phyloP scores from a whole-genome alignment of 2,329 filamentous ascomycete species.

The Penicillium expansum region DNA sequence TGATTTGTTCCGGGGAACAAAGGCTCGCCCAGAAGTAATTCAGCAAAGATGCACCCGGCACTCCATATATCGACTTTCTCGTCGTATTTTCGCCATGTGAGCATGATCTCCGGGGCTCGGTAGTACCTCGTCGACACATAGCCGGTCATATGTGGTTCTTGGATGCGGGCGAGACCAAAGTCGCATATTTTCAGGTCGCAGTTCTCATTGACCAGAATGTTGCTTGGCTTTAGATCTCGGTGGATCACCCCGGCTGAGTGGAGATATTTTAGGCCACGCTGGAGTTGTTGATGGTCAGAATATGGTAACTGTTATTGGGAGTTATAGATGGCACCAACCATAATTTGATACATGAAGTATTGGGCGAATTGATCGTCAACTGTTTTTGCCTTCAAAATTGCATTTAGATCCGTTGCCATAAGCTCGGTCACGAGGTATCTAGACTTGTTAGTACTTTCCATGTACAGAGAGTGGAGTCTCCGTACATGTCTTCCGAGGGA shows the following conservation, averaged over 20 bases:
- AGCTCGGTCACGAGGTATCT: conserved; percentile 98
- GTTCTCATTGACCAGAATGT: conserved; percentile 99
- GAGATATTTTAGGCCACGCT: conserved; percentile 98
- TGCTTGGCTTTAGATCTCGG: conserved; percentile 95
- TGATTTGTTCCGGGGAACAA: conserved; percentile 98
- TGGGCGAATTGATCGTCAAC: conserved; percentile 99
- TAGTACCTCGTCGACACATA: conserved; percentile 99
- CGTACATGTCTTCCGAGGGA: conserved; percentile 94
- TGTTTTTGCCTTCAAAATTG: conserved; percentile 87
- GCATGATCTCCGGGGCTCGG: conserved; percentile 98
- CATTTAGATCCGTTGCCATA: conserved; percentile 91
- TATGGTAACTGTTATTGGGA: neutral
- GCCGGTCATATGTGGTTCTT: conserved; percentile 98
- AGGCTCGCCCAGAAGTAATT: conserved; percentile 97
- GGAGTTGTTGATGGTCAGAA: conserved; percentile 12
- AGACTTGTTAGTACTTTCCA: conserved; percentile 10
- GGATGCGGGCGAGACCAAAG: conserved; percentile 93
- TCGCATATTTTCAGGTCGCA: conserved; percentile 99
- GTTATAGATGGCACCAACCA: conserved; percentile 54
- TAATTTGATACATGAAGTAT: conserved; percentile 98
- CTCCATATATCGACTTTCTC: conserved; percentile 99
- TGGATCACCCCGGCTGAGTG: conserved; percentile 98
- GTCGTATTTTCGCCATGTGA: conserved; percentile 99
- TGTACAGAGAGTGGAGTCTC: neutral
- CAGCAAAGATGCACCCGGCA: conserved; percentile 95